Conservation (phyloP, 805 yeast genomes). For the Zygosaccharomyces bisporus region DNA sequence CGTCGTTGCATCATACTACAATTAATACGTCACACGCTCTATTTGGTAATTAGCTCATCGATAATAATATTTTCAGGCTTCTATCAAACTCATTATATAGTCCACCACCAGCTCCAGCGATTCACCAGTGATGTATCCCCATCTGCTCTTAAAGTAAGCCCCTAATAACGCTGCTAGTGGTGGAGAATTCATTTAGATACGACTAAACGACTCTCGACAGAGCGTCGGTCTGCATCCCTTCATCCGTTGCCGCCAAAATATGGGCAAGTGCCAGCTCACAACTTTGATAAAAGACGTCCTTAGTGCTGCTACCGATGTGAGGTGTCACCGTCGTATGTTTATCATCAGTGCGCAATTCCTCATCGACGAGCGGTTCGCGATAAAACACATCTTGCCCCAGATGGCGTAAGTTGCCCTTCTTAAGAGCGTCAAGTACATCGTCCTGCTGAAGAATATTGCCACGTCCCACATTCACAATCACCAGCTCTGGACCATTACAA, state of each 20-base stretch:
- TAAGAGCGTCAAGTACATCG: conserved; percentile 43
- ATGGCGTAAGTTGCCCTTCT: conserved; percentile 46
- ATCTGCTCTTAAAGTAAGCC: too few relatives aligned
- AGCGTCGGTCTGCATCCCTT: not conserved
- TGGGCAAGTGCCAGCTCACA: conserved; percentile 35
- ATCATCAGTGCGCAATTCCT: conserved; percentile 19
- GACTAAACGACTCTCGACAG: conserved; percentile 3
- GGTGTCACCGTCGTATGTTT: conserved; percentile 54
- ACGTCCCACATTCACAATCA: conserved; percentile 56
- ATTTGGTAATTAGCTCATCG: too few relatives aligned
- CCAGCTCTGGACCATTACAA: conserved; percentile 22
- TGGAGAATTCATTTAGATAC: too few relatives aligned
- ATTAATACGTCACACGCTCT: too few relatives aligned
- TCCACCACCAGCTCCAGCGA: too few relatives aligned
- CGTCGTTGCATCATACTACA: too few relatives aligned
- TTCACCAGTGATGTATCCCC: too few relatives aligned
- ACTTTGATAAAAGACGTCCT: conserved; percentile 42
- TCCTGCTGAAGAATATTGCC: conserved; percentile 53
- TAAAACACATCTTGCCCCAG: conserved; percentile 62
- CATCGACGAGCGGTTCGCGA: conserved; percentile 46
- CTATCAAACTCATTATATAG: too few relatives aligned
- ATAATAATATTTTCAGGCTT: too few relatives aligned
- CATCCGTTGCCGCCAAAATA: conserved; percentile 15
- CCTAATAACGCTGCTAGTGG: too few relatives aligned
- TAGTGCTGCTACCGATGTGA: conserved; percentile 59